phyloP scores from a whole-genome alignment of 1,284 basidiomycete species.

The Cutaneotrichosporon cutaneum region DNA sequence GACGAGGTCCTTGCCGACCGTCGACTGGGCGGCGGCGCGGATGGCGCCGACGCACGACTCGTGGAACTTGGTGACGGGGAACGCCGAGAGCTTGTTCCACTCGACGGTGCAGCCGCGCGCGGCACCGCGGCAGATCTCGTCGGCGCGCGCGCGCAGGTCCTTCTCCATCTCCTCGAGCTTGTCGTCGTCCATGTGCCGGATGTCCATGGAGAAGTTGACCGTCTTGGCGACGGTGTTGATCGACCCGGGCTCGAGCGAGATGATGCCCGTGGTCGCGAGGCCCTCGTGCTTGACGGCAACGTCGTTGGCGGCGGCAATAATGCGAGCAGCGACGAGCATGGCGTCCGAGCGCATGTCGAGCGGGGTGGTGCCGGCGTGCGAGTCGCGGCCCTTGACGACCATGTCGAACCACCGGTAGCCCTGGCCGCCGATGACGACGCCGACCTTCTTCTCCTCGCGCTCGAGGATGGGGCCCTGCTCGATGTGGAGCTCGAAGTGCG shows the following conservation, averaged over 20 bases:
- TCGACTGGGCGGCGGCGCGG: conserved; percentile 11
- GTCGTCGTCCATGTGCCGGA: conserved; percentile 28
- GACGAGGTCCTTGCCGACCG: conserved; percentile 12
- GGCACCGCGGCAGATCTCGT: conserved; percentile 11
- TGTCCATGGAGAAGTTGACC: conserved; percentile 29
- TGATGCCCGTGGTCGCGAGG: conserved; percentile 28
- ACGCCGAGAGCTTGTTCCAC: conserved; percentile 20
- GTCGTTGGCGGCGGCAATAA: conserved; percentile 23
- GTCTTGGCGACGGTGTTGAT: conserved; percentile 29
- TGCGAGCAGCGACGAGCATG: conserved; percentile 18
- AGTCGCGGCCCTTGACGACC: conserved; percentile 28
- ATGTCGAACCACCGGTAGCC: conserved; percentile 36
- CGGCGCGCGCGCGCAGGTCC: conserved; percentile 18
- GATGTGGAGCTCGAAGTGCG: conserved; percentile 44
- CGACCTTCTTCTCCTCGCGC: conserved; percentile 21
- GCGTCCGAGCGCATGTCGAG: conserved; percentile 29
- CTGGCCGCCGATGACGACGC: conserved; percentile 34
- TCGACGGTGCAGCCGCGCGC: conserved; percentile 8
- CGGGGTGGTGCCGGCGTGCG: conserved; percentile 37
- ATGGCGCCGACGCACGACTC: conserved; percentile 12
- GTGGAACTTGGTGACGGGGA: conserved; percentile 21
- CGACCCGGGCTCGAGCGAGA: conserved; percentile 18
- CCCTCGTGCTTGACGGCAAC: conserved; percentile 23
- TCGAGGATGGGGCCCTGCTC: conserved; percentile 42
- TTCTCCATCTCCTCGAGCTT: conserved; percentile 24